Percentiles rank a stretch among this genome's conserved stretches.
Evolutionary conservation across 2,329 filamentous ascomycete species (phyloP).

Genomic region (Raffaelea arxii): DNA sequence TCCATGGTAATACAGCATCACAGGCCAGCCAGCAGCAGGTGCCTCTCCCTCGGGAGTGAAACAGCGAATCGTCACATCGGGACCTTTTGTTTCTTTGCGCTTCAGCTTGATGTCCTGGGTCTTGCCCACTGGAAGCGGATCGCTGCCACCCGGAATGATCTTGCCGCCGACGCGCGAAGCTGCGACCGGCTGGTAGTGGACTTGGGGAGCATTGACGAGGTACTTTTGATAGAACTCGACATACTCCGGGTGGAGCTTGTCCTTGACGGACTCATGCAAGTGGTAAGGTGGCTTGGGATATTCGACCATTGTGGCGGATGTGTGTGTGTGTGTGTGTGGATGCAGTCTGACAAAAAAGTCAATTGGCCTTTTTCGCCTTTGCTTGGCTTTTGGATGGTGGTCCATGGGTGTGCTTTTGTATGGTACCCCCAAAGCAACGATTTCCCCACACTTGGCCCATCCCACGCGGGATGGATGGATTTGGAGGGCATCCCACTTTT

Average conservation of each 20-base stretch:
- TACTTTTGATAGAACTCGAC: conserved; percentile 42
- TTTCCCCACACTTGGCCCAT: too few species aligned
- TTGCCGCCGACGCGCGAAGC: conserved; percentile 39
- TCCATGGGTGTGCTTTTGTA: too few species aligned
- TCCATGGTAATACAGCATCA: conserved; percentile 46
- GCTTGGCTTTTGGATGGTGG: too few species aligned
- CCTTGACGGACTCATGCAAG: conserved; percentile 34
- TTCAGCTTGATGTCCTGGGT: conserved; percentile 31
- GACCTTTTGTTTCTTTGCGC: conserved; percentile 35
- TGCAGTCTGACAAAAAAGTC: too few species aligned
- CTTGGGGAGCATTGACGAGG: conserved; percentile 39
- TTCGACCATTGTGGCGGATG: neutral
- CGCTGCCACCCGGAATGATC: conserved; percentile 42
- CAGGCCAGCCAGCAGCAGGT: conserved; percentile 41
- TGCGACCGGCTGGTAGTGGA: conserved; percentile 42
- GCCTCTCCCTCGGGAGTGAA: conserved; percentile 37
- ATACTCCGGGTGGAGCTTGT: conserved; percentile 39
- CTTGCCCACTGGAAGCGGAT: conserved; percentile 35
- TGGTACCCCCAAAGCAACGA: too few species aligned
- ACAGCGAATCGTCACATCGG: conserved; percentile 34
- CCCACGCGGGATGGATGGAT: too few species aligned
- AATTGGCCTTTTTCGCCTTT: too few species aligned
- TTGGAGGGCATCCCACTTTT: too few species aligned
- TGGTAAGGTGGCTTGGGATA: conserved; percentile 24
- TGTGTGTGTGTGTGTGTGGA: too few species aligned